Evolutionary conservation across 228 moss, liverwort and hornwort genomes (phyloP), one percentile per base, ranked within the genome.

Genomic region (Sphagnum fallax): DNA sequence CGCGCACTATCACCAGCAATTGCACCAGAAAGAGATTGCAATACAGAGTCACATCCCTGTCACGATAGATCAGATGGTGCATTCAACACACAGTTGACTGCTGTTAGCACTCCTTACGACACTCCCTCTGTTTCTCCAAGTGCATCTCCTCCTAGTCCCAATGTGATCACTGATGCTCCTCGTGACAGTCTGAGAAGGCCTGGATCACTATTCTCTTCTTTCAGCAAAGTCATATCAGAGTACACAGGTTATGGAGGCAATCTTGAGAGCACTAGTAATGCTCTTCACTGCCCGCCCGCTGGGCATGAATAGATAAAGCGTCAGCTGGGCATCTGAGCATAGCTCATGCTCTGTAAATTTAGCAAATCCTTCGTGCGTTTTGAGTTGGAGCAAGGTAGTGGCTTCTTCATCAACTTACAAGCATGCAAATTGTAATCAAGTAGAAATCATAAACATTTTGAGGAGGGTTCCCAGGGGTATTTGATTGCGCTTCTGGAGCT

Each of bases 161-260:
- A 68, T 48, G 68, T 72, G 5, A 88, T 83, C 5, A 89, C 91
- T 8, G 84, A 72, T 65, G 90, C 92, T 6, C 92, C 92, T 8
- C 79, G 71, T 64, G 82, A 74, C 50, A 32, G 32, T 32, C 2
- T 3, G 3, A 32, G 32, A 32, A 76, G 77, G 65, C 80, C 73
- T 64, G 58, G 75, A 50, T 79, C 72, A 63, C 32, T 32, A 32
- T 3, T 32, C 32, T 79, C 94, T 48, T 83, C 90, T 49, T 70
- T 90, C 15, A 83, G 84, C 61, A 86, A 78, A 67, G 79, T 88
- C 65, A 11, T 90, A 16, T 74, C 79, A 16, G 87, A 88, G 9
- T 86, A 78, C 66, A 79, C 83, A 92, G 88, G 90, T 12, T 89
- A 95, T 60, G 95, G 92, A 15, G 88, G 79, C 51, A 92, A 90